Conservation (phyloP, 164 flowering plant genomes). For the Stephania yunnanensis region DNA sequence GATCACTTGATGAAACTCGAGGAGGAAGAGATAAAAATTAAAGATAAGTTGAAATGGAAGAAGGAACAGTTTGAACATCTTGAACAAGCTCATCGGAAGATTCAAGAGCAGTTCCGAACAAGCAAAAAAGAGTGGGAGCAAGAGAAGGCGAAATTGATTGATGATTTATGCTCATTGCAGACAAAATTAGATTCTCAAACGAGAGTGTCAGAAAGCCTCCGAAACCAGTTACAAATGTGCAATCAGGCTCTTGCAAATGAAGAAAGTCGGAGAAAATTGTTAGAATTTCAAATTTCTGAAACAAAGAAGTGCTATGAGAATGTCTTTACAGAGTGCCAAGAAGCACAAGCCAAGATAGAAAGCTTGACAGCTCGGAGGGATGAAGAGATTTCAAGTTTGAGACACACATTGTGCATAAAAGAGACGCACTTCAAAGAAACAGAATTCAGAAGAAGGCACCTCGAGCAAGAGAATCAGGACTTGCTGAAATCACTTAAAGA, state of each 20-base stretch:
- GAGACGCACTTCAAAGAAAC: constrained; percentile 42
- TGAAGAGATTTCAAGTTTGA: constrained; percentile 42
- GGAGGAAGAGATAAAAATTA: constrained; percentile 31
- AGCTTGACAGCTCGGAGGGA: constrained; percentile 33
- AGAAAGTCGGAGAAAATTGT: constrained; percentile 46
- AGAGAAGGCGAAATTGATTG: constrained; percentile 39
- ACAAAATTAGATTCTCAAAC: constrained; percentile 40
- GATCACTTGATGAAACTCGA: constrained; percentile 32
- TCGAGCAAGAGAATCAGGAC: constrained; percentile 56
- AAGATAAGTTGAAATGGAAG: constrained; percentile 61
- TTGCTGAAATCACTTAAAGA: constrained; percentile 42
- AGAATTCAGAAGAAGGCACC: constrained; percentile 31
- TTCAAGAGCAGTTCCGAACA: constrained; percentile 30
- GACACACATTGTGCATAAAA: constrained; percentile 36
- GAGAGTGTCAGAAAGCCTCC: constrained; percentile 35
- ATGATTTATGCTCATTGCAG: constrained; percentile 38
- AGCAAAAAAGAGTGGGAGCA: constrained; percentile 47
- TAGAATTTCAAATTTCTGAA: constrained; percentile 49
- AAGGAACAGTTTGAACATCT: constrained; percentile 61
- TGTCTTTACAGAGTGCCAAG: constrained; percentile 35
- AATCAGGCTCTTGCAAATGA: constrained; percentile 58
- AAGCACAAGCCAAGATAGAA: constrained; percentile 34
- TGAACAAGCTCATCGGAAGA: constrained; percentile 51
- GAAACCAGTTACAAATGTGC: constrained; percentile 43
- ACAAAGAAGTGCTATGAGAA: constrained; percentile 32